Percentiles rank a stretch among this genome's conserved stretches.
Evolutionary conservation across 345 rosid genomes (phyloP).

Genomic region (Luvunga scandens): DNA sequence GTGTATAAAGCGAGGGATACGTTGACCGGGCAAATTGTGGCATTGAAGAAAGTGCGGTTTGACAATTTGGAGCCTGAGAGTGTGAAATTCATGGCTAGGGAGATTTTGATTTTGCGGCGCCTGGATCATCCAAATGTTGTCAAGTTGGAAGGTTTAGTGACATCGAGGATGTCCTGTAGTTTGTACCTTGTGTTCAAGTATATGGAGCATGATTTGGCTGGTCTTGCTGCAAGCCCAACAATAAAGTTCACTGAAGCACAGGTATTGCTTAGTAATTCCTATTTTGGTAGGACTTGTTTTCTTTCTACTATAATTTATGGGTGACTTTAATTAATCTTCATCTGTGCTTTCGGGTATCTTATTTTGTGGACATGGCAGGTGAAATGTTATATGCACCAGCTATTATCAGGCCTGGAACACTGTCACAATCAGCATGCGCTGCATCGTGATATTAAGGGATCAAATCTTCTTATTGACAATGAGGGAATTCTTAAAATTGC

Average conservation of each 20-base stretch:
- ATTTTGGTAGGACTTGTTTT: background rate
- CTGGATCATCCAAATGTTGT: constrained; percentile 76
- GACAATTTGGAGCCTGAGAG: constrained; percentile 86
- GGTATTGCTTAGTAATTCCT: constrained; percentile 24
- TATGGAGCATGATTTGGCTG: constrained; percentile 86
- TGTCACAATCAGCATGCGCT: constrained; percentile 66
- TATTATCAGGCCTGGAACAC: constrained; percentile 75
- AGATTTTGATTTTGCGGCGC: constrained; percentile 67
- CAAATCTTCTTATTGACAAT: constrained; percentile 72
- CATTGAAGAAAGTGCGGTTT: constrained; percentile 76
- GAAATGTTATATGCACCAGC: constrained; percentile 68
- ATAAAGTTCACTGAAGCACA: constrained; percentile 69
- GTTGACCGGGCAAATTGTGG: constrained; percentile 70
- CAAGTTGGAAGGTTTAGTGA: constrained; percentile 72
- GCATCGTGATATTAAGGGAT: constrained; percentile 87
- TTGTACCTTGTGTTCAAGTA: constrained; percentile 72
- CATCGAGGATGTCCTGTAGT: constrained; percentile 86
- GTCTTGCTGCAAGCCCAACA: constrained; percentile 71
- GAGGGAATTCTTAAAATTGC: constrained; percentile 75
- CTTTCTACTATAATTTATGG: background rate
- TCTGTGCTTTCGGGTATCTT: background rate
- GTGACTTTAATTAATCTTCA: background rate
- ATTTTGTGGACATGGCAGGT: constrained; percentile 40
- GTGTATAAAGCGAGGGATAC: constrained; percentile 86
- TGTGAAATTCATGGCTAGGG: constrained; percentile 85